Evolutionary conservation across 1,139 yeast species (phyloP), one percentile per base, ranked within the genome.

Genomic region (Geotrichum macrosporum): DNA sequence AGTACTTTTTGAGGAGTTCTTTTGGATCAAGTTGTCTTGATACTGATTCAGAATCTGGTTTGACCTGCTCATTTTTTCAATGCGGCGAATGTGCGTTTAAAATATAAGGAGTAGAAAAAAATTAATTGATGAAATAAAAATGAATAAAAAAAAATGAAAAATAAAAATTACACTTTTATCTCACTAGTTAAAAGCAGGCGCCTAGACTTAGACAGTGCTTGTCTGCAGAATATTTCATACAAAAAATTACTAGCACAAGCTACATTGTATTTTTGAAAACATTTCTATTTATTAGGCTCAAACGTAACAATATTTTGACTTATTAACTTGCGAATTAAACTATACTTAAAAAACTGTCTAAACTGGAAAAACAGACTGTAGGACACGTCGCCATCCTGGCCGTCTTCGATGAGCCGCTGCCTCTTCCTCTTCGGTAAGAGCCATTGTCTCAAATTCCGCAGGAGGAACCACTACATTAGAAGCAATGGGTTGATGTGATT

Each of bases 31-130:
- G 9, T 32, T 35, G 10, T 26, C 24, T 31, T 46, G 49, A 39
- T 46, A 41, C 12, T 24, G 15, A 4, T 34, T 9, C 5, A 46
- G 31, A 5, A 46, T 32, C 15, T 41, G 37, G 13, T 40, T 35
- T 40, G 22, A 33, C 9, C 13, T 39, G 32, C 39, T 32, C 31
- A 8, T 6, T 24, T 3, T 21, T 5, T n/a, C n/a, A n/a, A n/a
- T n/a, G n/a, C n/a, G n/a, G n/a, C n/a, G n/a, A n/a, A n/a, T n/a
- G n/a, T n/a, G n/a, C n/a, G n/a, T n/a, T n/a, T n/a, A n/a, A n/a
- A n/a, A n/a, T n/a, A n/a, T n/a, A n/a, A n/a, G n/a, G n/a, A n/a
- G n/a, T n/a, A n/a, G n/a, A n/a, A n/a, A n/a, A n/a, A n/a, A n/a
- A n/a, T n/a, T n/a, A n/a, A n/a, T n/a, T n/a, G n/a, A n/a, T n/a